A percentile compares a stretch with the other conserved stretches of the same genome.
phyloP scores from a whole-genome alignment of 169 alveolate species.

The Eimeria falciformis region DNA sequence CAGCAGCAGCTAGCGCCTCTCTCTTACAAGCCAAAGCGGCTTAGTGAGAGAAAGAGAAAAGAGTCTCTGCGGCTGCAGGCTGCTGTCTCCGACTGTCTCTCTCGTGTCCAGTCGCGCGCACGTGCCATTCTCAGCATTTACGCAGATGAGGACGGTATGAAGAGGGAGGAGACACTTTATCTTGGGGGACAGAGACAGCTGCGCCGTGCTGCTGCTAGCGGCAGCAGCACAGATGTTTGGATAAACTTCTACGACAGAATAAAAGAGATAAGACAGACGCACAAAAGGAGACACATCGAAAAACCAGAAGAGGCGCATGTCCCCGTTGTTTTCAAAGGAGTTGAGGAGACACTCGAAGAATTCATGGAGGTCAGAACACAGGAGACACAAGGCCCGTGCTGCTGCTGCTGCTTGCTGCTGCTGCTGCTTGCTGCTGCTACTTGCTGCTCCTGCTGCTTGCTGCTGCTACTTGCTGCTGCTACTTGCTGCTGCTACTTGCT shows the following conservation, averaged over 20 bases:
- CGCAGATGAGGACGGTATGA: slow-evolving; percentile 16
- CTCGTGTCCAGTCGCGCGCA: slow-evolving; percentile 24
- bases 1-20: not conserved
- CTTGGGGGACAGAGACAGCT: slow-evolving; percentile 8
- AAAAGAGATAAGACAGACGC: not conserved
- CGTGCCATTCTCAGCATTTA: not conserved
- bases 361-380: slow-evolving; percentile 15
- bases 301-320: not conserved
- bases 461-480: too few relatives aligned
- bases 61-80: slow-evolving; percentile 26
- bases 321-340: not conserved
- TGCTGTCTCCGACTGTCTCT: slow-evolving; percentile 20
- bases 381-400: not conserved
- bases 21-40: not conserved
- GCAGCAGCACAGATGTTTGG: slow-evolving; percentile 52
- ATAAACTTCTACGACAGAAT: slow-evolving; percentile 42
- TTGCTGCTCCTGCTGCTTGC: too few relatives aligned
- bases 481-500: too few relatives aligned
- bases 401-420: too few relatives aligned
- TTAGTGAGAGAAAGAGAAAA: slow-evolving; percentile 7
- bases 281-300: not conserved
- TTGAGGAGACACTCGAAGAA: slow-evolving; percentile 12
- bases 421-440: not conserved
- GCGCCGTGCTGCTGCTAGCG: not conserved
- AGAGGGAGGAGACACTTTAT: not conserved